Evolutionary conservation across 768 basidiomycete species (phyloP).

Genomic region (Paxillus ammoniavirescens): DNA sequence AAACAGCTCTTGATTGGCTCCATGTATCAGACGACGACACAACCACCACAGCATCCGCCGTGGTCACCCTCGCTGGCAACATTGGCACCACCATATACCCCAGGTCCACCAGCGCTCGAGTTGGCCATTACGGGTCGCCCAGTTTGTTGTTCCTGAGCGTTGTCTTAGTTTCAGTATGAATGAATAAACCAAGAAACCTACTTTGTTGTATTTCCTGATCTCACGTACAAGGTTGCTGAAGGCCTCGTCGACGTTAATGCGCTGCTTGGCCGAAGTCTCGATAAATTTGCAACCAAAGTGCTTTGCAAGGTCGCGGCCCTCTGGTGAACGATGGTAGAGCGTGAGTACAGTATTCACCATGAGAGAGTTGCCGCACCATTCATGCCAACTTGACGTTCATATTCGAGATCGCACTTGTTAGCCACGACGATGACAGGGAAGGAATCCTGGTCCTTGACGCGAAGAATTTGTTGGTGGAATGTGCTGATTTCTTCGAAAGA

Average conservation of each 20-base stretch:
- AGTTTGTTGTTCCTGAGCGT: constrained; percentile 67
- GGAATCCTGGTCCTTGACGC: constrained; percentile 94
- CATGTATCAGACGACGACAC: constrained; percentile 50
- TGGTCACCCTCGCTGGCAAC: constrained; percentile 53
- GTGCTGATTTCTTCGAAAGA: constrained; percentile 97
- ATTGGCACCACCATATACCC: constrained; percentile 43
- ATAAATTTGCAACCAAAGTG: constrained; percentile 94
- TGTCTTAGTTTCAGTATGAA: neutral
- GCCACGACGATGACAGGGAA: constrained; percentile 96
- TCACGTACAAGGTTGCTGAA: constrained; percentile 92
- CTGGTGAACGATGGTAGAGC: constrained; percentile 39
- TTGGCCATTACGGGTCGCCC: constrained; percentile 64
- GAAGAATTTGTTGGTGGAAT: constrained; percentile 94
- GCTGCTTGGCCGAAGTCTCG: constrained; percentile 94
- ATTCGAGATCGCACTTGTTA: constrained; percentile 97
- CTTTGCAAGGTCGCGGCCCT: constrained; percentile 96
- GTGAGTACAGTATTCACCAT: neutral
- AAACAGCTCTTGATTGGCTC: neutral
- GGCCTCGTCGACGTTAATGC: constrained; percentile 96
- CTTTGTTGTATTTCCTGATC: constrained; percentile 93
- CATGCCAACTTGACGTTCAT: constrained; percentile 94
- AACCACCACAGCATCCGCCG: constrained; percentile 65
- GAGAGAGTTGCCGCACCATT: constrained; percentile 57
- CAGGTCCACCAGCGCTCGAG: constrained; percentile 40
- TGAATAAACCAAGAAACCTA: constrained; percentile 27